Conservation (phyloP, 306 rosid genomes). For the Gillenia trifoliata region DNA sequence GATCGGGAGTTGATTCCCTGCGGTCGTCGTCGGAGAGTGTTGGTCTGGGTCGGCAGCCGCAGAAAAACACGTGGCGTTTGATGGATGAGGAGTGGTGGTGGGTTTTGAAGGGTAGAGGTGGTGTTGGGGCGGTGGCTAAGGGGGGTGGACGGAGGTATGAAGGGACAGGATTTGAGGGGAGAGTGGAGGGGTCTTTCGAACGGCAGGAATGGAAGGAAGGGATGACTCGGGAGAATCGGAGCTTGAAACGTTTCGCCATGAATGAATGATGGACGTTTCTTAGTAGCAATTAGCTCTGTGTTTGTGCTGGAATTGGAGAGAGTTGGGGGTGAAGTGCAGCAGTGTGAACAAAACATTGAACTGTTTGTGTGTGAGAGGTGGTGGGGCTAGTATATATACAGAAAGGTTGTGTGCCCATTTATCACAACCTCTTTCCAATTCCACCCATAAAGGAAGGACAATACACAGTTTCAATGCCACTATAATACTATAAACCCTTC, state of each 20-base stretch:
- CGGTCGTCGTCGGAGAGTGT: conserved; percentile 40
- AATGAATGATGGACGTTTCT: neutral
- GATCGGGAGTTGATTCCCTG: conserved; percentile 5
- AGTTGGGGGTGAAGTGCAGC: neutral
- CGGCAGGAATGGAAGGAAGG: conserved; percentile 52
- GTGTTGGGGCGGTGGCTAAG: neutral
- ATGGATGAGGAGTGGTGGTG: conserved; percentile 27
- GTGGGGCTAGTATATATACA: neutral
- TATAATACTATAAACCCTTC: neutral
- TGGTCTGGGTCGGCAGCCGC: conserved; percentile 28
- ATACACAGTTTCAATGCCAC: neutral
- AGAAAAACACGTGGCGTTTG: conserved; percentile 42
- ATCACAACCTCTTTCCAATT: neutral
- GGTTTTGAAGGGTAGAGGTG: conserved; percentile 14
- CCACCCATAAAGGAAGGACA: neutral
- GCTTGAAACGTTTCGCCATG: conserved; percentile 48
- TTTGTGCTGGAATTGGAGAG: neutral
- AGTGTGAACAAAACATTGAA: neutral
- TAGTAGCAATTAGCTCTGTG: neutral
- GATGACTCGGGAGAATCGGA: conserved; percentile 37
- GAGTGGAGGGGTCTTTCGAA: conserved; percentile 35
- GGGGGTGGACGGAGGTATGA: conserved; percentile 24
- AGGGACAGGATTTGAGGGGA: conserved; percentile 32
- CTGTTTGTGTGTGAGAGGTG: neutral
- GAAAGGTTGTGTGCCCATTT: neutral